These are phyloP conservation scores for Plantago ovata DNA, from an alignment of 257 asterid species.

Conservation along the genomic window DNA sequence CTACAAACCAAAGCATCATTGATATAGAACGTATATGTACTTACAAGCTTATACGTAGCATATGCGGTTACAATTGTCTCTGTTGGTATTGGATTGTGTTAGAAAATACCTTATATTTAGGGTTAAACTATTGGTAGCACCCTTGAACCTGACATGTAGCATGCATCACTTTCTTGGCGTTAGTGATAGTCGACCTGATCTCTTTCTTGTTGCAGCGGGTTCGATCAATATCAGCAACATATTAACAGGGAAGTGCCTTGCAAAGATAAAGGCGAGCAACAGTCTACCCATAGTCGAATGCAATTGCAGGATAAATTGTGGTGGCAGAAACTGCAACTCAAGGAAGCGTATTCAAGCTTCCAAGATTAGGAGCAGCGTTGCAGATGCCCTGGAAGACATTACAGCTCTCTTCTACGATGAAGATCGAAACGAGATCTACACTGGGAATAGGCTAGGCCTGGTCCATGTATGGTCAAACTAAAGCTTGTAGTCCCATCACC, in stretches of 20 bases:
- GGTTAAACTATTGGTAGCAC: too few species aligned
- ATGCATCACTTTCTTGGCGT: neutral
- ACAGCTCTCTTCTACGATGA: slow-evolving; percentile 95
- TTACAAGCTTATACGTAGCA: too few species aligned
- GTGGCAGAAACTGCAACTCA: slow-evolving; percentile 61
- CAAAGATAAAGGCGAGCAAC: slow-evolving; percentile 77
- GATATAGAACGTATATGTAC: too few species aligned
- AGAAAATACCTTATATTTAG: too few species aligned
- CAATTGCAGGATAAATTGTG: slow-evolving; percentile 50
- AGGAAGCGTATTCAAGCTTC: slow-evolving; percentile 48
- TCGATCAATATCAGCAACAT: slow-evolving; percentile 93
- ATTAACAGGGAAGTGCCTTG: slow-evolving; percentile 92
- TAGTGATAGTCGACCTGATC: too few species aligned
- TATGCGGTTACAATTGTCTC: too few species aligned
- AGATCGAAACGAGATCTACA: slow-evolving; percentile 96
- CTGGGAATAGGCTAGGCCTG: slow-evolving; percentile 80
- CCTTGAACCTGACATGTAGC: too few species aligned
- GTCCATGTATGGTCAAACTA: slow-evolving; percentile 97
- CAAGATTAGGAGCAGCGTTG: slow-evolving; percentile 58
- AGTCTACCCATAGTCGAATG: slow-evolving; percentile 49
- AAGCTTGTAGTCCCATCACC: slow-evolving; percentile 14
- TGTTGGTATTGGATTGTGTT: too few species aligned
- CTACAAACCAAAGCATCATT: neutral
- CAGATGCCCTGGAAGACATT: slow-evolving; percentile 91
- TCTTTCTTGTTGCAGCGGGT: slow-evolving; percentile 54